Evolutionary conservation across 139 green algal species (phyloP).

Genomic region (Tetradesmus obliquus): DNA sequence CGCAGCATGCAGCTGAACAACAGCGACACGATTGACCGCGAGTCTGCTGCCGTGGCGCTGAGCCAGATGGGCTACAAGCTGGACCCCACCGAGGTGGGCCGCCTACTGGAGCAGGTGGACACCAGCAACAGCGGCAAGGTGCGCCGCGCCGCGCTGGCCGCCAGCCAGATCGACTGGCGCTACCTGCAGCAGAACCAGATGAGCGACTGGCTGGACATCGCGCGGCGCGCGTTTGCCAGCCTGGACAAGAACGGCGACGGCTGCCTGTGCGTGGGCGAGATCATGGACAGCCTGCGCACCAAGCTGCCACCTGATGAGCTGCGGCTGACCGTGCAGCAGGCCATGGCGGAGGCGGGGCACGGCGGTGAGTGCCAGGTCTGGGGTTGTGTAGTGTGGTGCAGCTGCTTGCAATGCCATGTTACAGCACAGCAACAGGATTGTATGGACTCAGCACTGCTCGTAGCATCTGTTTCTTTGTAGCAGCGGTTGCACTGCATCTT

Average conservation of each 20-base stretch:
- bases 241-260: conserved; percentile 59
- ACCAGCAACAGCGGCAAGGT: conserved; percentile 50
- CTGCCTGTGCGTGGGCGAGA: conserved; percentile 48
- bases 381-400: not conserved
- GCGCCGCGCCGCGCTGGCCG: conserved; percentile 49
- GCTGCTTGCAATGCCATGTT: not conserved
- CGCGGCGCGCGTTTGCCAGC: conserved; percentile 45
- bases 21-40: conserved; percentile 3
- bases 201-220: conserved; percentile 78
- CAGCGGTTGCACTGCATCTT: not conserved
- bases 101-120: conserved; percentile 54
- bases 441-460: too few species aligned
- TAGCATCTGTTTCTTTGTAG: not conserved
- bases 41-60: conserved; percentile 34
- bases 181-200: conserved; percentile 63
- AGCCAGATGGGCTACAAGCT: conserved; percentile 49
- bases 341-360: conserved; percentile 46
- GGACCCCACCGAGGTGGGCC: conserved; percentile 48
- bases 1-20: not conserved
- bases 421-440: too few species aligned
- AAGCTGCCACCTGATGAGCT: conserved; percentile 59
- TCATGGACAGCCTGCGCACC: conserved; percentile 47
- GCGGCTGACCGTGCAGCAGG: conserved; percentile 39
- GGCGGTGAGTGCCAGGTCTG: not conserved
- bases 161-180: conserved; percentile 70